Base-by-base conservation (phyloP, 805 yeast species). In the Saitoella complicata region DNA sequence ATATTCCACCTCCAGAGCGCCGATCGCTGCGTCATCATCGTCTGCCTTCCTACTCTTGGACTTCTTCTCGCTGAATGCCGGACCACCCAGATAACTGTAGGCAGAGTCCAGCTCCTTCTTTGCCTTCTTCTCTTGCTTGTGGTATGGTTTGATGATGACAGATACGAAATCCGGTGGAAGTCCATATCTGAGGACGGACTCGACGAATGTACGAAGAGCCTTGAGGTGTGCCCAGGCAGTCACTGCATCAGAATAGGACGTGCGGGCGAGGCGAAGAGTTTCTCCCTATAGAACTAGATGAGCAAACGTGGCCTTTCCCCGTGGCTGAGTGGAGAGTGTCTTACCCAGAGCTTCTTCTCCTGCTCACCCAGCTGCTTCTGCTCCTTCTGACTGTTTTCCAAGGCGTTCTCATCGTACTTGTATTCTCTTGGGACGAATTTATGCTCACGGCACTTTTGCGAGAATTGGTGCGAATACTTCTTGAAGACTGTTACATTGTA, bases 371-470 rank as follows among this genome's bases (percentile, higher is more conserved):
- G 85, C 49, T 73, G 67, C 54, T 80, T 78, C 57, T 75, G 85
- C 62, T 88, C 96, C 59, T 77, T 71, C 60, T 82, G 76, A 70
- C 82, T 67, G 55, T 74, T 72, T 54, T 76, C 78, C 49, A 84
- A 72, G 38, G 71, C 62, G 49, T 80, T 85, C 56, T 83, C 94
- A 5, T 88, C 78, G 63, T 84, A 87, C 48, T 76, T 75, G 58
- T 86, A 85, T 54, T 91, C 98, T 58, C 99, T 76, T 38, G 95
- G 95, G 50, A 81, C 75, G 78, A 84, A 91, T 65, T 83, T 84
- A 53, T 69, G 71, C 56, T 91, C 98, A 60, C 97, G 75, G 38
- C 83, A 72, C 42, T 76, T 75, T 46, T 70, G 66, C 41, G 73
- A 66, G 55, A 84, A 88, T 47, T 80, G 83, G 31, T 74, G 70